Evolutionary conservation across 78 protist genomes (phyloP).

Genomic region (Neovahlkampfia damariscottae): DNA sequence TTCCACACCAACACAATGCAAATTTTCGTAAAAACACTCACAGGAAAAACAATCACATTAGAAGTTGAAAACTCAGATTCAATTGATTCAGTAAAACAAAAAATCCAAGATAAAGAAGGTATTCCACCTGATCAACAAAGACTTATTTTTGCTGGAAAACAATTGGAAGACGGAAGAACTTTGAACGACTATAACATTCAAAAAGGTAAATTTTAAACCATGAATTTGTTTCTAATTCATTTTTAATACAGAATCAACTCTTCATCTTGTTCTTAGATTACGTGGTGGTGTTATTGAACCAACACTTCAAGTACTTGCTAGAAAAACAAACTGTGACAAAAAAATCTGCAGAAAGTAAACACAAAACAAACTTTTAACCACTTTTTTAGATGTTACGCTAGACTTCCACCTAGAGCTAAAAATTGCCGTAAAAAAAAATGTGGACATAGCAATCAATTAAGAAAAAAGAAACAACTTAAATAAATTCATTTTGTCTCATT

Average conservation of each 20-base stretch:
- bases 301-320: slow-evolving; percentile 87
- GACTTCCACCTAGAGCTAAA: slow-evolving; percentile 94
- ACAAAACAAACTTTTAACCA: slow-evolving; percentile 33
- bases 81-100: slow-evolving; percentile 88
- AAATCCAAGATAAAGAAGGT: slow-evolving; percentile 98
- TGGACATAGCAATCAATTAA: slow-evolving; percentile 94
- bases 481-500: slow-evolving; percentile 35
- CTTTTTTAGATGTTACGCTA: slow-evolving; percentile 94
- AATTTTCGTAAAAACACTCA: slow-evolving; percentile 65
- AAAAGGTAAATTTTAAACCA: no score
- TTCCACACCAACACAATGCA: slow-evolving; percentile 46
- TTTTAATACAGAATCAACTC: slow-evolving; percentile 72
- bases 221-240: no score
- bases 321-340: slow-evolving; percentile 93
- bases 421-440: slow-evolving; percentile 99
- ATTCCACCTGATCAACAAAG: slow-evolving; percentile 98
- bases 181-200: slow-evolving; percentile 85
- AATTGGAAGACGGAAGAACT: slow-evolving; percentile 95
- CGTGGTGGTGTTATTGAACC: slow-evolving; percentile 98
- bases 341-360: slow-evolving; percentile 95
- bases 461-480: slow-evolving; percentile 98
- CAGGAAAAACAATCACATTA: slow-evolving; percentile 66
- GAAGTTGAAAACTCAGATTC: slow-evolving; percentile 79
- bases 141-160: slow-evolving; percentile 97
- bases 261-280: slow-evolving; percentile 83